Evolutionary conservation across 1,284 basidiomycete genomes (phyloP), one percentile per base, ranked within the genome.

Genomic region (Cutaneotrichosporon curvatum): DNA sequence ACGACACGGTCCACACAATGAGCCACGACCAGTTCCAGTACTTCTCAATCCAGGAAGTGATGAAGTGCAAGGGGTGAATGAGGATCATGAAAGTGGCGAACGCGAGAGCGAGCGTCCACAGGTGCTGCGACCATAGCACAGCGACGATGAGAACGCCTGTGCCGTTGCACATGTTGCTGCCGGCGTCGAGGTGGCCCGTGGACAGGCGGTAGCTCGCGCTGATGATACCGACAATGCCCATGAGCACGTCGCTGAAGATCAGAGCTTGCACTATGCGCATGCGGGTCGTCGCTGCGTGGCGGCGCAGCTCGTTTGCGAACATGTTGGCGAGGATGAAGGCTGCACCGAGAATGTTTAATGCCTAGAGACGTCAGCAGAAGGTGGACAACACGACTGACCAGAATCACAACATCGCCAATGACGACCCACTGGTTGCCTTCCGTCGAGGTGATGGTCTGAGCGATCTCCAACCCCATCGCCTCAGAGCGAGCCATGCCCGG

Each of bases 71-170:
- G 2, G 72, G 72, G 41, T 70, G 59, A 25, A 69, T 65, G 30
- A 73, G 60, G 48, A 73, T 72, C 58, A 73, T 61, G 47, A 66
- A 73, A 0, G 72, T 73, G 8, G 63, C 61, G 19, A 68, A 49
- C 7, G 70, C 70, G 2, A 73, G 56, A 5, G 56, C 40, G 10
- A 73, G 51, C 7, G 71, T 73, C 68, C 71, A 73, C 15, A 72
- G 44, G 43, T 73, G 72, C 56, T 73, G 70, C 59, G 50, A 34
- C 15, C 40, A 47, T 4, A 73, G 39, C 12, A 68, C 45, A 9
- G 63, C 54, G 4, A 61, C 58, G 14, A 73, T 46, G 16, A 65
- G 48, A 20, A 69, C 56, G 4, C 71, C 71, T 12, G 70, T 53
- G 1, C 63, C 69, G 33, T 70, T 61, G 44, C 72, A 73, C 9